A percentile compares a stretch with the other conserved stretches of the same genome.
Conservation (phyloP, 2,329 filamentous ascomycete genomes). For the Diaporthe velutina region DNA sequence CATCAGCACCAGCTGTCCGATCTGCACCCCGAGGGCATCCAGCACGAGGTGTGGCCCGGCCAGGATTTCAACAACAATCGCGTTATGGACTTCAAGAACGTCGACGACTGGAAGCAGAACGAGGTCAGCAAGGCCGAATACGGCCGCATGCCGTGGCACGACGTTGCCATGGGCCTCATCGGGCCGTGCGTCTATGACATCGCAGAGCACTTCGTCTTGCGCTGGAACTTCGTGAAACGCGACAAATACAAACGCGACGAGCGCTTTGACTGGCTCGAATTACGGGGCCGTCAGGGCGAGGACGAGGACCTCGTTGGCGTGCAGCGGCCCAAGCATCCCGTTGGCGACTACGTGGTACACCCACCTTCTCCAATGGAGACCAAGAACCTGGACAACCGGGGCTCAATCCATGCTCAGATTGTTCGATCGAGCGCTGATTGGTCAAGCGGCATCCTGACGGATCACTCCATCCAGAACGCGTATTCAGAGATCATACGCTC, state of each 20-base stretch:
- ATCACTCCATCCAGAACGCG: slow-evolving; percentile 89
- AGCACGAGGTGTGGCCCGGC: slow-evolving; percentile 90
- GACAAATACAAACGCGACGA: slow-evolving; percentile 97
- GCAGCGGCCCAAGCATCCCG: slow-evolving; percentile 88
- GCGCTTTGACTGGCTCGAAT: slow-evolving; percentile 84
- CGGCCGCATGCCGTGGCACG: slow-evolving; percentile 98
- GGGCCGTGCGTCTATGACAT: slow-evolving; percentile 94
- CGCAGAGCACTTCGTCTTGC: slow-evolving; percentile 91
- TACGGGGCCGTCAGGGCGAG: slow-evolving; percentile 81
- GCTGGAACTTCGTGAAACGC: slow-evolving; percentile 97
- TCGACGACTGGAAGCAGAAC: slow-evolving; percentile 92
- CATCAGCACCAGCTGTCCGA: slow-evolving; percentile 89
- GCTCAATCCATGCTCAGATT: slow-evolving; percentile 84
- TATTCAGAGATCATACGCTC: slow-evolving; percentile 88
- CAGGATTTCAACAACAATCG: slow-evolving; percentile 99
- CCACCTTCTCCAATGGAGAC: slow-evolving; percentile 77
- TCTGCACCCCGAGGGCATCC: slow-evolving; percentile 85
- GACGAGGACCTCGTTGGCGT: slow-evolving; percentile 91
- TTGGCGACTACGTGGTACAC: slow-evolving; percentile 88
- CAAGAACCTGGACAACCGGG: slow-evolving; percentile 75
- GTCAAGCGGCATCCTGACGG: slow-evolving; percentile 89
- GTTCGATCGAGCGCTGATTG: slow-evolving; percentile 93
- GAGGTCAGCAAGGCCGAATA: slow-evolving; percentile 92
- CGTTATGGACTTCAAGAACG: slow-evolving; percentile 94
- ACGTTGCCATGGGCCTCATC: slow-evolving; percentile 91